Evolutionary conservation across 2,329 filamentous ascomycete species (phyloP).

Genomic region (Cephalotrichum gorgonifer): DNA sequence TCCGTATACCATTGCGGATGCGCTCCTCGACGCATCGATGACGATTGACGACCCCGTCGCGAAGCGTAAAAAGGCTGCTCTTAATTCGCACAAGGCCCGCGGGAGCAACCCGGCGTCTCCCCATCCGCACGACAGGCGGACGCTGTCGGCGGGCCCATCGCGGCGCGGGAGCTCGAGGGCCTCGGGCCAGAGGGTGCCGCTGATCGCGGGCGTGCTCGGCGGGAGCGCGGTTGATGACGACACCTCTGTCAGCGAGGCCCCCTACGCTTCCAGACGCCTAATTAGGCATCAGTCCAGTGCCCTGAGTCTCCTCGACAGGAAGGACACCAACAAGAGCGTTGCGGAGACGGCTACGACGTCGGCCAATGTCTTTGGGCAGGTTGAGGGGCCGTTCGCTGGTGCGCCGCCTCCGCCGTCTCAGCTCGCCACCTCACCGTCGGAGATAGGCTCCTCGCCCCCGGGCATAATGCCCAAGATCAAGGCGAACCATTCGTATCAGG

Average conservation of each 20-base stretch:
- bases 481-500: conserved; percentile 69
- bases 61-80: conserved; percentile 38
- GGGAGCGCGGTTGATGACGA: conserved; percentile 18
- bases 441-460: conserved; percentile 12
- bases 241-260: conserved; percentile 25
- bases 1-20: conserved; percentile 78
- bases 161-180: neutral
- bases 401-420: neutral
- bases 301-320: conserved; percentile 40
- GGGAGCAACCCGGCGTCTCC: conserved; percentile 25
- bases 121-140: conserved; percentile 1
- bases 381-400: conserved; percentile 42
- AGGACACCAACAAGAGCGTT: conserved; percentile 38
- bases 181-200: neutral
- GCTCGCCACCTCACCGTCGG: neutral
- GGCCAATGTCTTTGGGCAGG: conserved; percentile 48
- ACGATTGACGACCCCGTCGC: conserved; percentile 63
- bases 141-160: conserved; percentile 14
- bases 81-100: conserved; percentile 39
- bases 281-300: conserved; percentile 51
- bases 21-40: conserved; percentile 82
- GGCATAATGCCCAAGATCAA: conserved; percentile 8
- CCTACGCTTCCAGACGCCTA: conserved; percentile 30
- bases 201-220: neutral
- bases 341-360: conserved; percentile 50